Base-by-base conservation (phyloP, 495 filamentous ascomycete species). In the Acidomyces sp. region DNA sequence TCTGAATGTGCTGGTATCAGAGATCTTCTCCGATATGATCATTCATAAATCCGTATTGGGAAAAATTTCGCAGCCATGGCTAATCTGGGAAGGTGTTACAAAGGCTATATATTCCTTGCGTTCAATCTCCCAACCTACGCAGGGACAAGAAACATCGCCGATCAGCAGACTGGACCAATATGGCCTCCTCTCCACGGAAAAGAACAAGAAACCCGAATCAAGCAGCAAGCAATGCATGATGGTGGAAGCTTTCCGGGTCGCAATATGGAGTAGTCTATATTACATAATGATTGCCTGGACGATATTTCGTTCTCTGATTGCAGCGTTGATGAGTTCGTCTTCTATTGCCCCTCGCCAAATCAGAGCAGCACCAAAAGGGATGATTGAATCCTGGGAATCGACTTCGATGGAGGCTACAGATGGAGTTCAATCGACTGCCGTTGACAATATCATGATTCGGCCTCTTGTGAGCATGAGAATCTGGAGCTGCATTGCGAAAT, bases 11-110 rank as follows among this genome's bases (percentile, higher is more conserved):
- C 66, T 97, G 34, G 77, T 95, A 40, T 72, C 75, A 28, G 86
- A 95, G 58, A 73, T 95, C 19, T 63, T 96, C 33, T 82, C 82
- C 5, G 82, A 92, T 49, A 73, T 87, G 57, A 80, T 95, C 15
- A 62, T 97, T 28, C 81, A 82, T 15, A 82, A 81, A 38, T 66
- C 74, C 37, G 62, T 96, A 38, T 75, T 77, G 40, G 82, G 77
- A 45, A 85, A 71, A 54, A 65, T 78, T 43, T 88, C 78, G 53
- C 77, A 95, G 61, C 79, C 81, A 17, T 84, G 80, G 78, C 71
- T 94, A 51, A 61, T 95, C 44, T 92, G 80, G 75, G 80, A 86
- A 54, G 70, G 71, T 40, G 70, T 87, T 48, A 78, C 74, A 45
- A 92, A 78, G 55, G 48, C 75, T 18, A 54, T 72, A 34, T 65